phyloP scores from a whole-genome alignment of 768 basidiomycete genomes.

The Hygrocybe coccinea region DNA sequence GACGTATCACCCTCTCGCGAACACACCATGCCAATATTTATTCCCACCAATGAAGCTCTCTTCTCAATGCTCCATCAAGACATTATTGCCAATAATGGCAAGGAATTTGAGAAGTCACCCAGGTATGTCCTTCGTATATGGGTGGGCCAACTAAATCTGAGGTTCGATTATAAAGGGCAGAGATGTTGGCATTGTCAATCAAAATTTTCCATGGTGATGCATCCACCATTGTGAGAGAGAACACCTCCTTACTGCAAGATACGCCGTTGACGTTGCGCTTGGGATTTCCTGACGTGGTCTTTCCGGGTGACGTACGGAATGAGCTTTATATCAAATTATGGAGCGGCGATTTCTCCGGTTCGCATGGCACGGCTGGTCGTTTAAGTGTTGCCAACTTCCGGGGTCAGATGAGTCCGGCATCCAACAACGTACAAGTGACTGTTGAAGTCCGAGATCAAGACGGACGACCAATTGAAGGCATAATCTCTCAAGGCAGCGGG shows the following conservation, averaged over 20 bases:
- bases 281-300: slow-evolving; percentile 94
- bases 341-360: slow-evolving; percentile 79
- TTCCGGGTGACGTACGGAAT: slow-evolving; percentile 87
- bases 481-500: slow-evolving; percentile 79
- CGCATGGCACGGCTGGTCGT: slow-evolving; percentile 44
- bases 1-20: slow-evolving; percentile 67
- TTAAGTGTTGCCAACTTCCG: slow-evolving; percentile 62
- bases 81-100: slow-evolving; percentile 73
- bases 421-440: slow-evolving; percentile 80
- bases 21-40: slow-evolving; percentile 82
- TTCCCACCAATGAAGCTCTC: slow-evolving; percentile 73
- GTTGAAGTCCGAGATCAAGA: slow-evolving; percentile 79
- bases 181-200: slow-evolving; percentile 76
- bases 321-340: slow-evolving; percentile 96
- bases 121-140: slow-evolving; percentile 50
- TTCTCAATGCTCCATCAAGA: slow-evolving; percentile 96
- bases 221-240: slow-evolving; percentile 69
- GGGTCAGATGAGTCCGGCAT: slow-evolving; percentile 46
- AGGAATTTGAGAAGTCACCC: slow-evolving; percentile 77
- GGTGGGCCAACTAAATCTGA: neutral
- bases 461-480: slow-evolving; percentile 63
- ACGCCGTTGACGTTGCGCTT: slow-evolving; percentile 79
- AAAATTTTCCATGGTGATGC: slow-evolving; percentile 86
- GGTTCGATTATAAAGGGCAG: slow-evolving; percentile 52
- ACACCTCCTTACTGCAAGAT: slow-evolving; percentile 77